Conservation (phyloP, 208 protist genomes). For the Polymyxa betae region DNA sequence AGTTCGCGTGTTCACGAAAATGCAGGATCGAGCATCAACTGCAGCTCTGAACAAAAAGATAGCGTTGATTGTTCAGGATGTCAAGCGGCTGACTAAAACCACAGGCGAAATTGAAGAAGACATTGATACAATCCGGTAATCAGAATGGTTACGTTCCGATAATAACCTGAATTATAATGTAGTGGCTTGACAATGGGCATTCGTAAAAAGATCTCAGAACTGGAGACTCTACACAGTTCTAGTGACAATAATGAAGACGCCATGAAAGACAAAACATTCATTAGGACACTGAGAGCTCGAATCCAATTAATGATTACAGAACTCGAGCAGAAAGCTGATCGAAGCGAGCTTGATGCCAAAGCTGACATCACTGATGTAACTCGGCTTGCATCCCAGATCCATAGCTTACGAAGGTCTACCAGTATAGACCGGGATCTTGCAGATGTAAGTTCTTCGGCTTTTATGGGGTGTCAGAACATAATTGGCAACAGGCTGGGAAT, state of each 20-base stretch:
- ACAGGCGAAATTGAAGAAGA: constrained; percentile 24
- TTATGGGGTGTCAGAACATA: too few species aligned
- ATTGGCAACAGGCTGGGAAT: too few species aligned
- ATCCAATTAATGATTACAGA: constrained; percentile 24
- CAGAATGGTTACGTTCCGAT: neutral
- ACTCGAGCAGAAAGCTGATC: neutral
- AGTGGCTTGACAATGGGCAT: constrained; percentile 33
- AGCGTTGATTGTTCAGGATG: neutral
- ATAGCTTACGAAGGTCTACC: too few species aligned
- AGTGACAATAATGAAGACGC: constrained; percentile 10
- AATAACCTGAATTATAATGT: neutral
- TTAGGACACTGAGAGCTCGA: constrained; percentile 10
- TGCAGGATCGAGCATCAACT: constrained; percentile 9
- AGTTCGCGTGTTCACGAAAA: constrained; percentile 28
- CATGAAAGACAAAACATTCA: constrained; percentile 36
- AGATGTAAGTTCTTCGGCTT: too few species aligned
- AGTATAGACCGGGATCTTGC: too few species aligned
- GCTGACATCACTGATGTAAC: neutral
- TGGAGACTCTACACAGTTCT: neutral
- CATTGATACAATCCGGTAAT: constrained; percentile 31
- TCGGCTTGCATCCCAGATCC: neutral
- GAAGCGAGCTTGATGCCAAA: neutral
- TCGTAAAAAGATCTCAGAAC: neutral
- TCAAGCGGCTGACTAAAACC: constrained; percentile 31
- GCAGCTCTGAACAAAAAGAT: constrained; percentile 10